Base-by-base conservation (phyloP, 306 rosid species). In the Prunus salicina region DNA sequence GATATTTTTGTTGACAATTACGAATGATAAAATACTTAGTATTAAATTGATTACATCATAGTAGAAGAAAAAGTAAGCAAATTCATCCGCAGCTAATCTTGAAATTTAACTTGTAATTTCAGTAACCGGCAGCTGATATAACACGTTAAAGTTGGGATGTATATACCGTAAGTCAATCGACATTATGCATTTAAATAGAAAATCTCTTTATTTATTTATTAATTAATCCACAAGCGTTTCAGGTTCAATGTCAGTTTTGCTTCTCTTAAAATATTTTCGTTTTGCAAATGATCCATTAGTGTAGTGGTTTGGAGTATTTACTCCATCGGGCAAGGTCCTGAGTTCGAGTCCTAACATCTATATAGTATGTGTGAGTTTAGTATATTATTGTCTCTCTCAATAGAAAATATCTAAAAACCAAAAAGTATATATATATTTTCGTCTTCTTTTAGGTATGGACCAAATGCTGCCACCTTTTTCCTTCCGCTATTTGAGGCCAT, bases 381-480 rank as follows among this genome's bases (percentile, higher is more conserved):
- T 34, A 34, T 34, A 34, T 0, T 34, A 34, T 34, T 2, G 41
- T 0, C 7, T 34, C 38, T 32, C 41, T 34, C 1, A 34, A 5
- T 6, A 5, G 8, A 1, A 34, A 34, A 5, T 0, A 5, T 6
- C 8, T 6, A 1, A 34, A 34, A 5, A 28, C 3, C 2, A 30
- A 30, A 30, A 30, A 30, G 32, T 30, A 30, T 30, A 30, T 30
- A 30, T 32, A 32, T 32, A 34, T 34, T 0, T 69, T 85, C 82
- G 67, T 87, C 85, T 83, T 72, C 81, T 82, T 89, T 89, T 88
- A 88, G 96, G 91, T 88, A 85, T 88, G 88, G 91, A 88, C 96
- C 90, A 87, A 82, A 67, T 68, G 60, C 71, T 70, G 30, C 45
- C 71, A 74, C 78, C 72, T 82, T 67, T 88, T 81, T 86, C 81